Evolutionary conservation across 139 green algal genomes (phyloP).

Genomic region (Chlamydomonas eustigma): DNA sequence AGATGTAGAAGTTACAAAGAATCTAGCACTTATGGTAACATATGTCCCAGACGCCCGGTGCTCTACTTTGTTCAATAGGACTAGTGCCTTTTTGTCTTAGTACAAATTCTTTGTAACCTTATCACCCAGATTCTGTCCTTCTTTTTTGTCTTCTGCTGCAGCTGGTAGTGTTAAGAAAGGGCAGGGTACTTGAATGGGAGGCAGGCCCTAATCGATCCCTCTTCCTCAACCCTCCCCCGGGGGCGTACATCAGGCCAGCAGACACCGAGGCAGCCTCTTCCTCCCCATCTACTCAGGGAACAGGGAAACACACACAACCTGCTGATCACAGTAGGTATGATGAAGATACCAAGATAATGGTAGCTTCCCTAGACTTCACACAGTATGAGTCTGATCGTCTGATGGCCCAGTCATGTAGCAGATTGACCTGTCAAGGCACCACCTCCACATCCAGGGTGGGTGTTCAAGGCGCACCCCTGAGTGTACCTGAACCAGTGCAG

Average conservation of each 20-base stretch:
- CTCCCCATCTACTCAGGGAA: too few relatives aligned
- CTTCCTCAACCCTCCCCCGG: neutral
- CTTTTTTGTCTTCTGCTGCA: too few relatives aligned
- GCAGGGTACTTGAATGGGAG: neutral
- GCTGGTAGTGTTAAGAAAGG: neutral
- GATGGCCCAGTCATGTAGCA: neutral
- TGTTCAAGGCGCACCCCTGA: neutral
- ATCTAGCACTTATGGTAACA: too few relatives aligned
- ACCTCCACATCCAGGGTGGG: neutral
- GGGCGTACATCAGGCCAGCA: neutral
- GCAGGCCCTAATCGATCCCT: neutral
- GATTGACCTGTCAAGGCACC: neutral
- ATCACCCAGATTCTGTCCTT: too few relatives aligned
- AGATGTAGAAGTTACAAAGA: too few relatives aligned
- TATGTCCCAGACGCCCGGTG: too few relatives aligned
- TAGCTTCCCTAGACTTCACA: neutral
- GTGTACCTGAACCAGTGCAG: neutral
- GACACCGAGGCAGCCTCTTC: neutral
- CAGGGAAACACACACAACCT: too few relatives aligned
- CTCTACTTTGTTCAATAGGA: too few relatives aligned
- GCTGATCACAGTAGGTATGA: neutral
- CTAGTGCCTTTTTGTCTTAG: too few relatives aligned
- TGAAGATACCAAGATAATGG: too few relatives aligned
- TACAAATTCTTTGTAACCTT: too few relatives aligned
- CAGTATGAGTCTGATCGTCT: too few relatives aligned